A percentile compares a stretch with the other conserved stretches of the same genome.
These are phyloP conservation scores for Acacia pycnantha DNA, from an alignment of 331 rosid species.

Conservation along the genomic window DNA sequence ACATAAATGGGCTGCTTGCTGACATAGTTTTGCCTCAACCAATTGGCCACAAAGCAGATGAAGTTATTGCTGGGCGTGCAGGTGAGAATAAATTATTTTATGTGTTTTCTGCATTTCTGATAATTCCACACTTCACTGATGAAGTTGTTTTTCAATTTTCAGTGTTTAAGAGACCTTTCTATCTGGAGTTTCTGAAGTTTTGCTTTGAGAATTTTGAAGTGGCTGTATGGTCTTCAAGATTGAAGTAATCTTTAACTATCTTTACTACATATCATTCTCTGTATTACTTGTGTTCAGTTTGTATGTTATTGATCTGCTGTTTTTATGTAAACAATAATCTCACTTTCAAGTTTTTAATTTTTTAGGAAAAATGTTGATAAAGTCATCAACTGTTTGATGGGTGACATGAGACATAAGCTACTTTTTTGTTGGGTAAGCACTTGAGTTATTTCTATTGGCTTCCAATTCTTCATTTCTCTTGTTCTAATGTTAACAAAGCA, in stretches of 20 bases:
- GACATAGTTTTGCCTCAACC: conserved; percentile 72
- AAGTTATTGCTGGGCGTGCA: conserved; percentile 45
- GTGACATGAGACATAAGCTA: conserved; percentile 59
- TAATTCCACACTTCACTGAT: conserved; percentile 9
- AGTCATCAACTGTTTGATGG: conserved; percentile 57
- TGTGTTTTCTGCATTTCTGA: conserved; percentile 15
- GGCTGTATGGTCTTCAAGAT: too few species aligned
- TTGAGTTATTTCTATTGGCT: conserved; percentile 1
- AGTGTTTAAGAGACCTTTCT: conserved; percentile 89
- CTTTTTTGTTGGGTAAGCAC: conserved; percentile 83
- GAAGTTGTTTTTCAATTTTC: conserved; percentile 27
- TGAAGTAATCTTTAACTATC: too few species aligned
- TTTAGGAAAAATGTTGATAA: conserved; percentile 57
- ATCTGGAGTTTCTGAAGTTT: conserved; percentile 64
- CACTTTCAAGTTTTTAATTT: too few species aligned
- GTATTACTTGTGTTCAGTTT: too few species aligned
- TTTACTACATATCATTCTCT: too few species aligned
- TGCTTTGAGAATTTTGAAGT: conserved; percentile 94
- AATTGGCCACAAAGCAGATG: conserved; percentile 50
- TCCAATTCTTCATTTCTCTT: background rate
- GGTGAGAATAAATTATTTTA: conserved; percentile 37
- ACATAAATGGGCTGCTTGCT: conserved; percentile 76
- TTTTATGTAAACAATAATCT: too few species aligned
- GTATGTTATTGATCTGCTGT: too few species aligned
- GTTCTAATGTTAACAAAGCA: background rate